A percentile compares a stretch with the other conserved stretches of the same genome.
phyloP scores from a whole-genome alignment of 1,284 basidiomycete species.

The Tausonia pullulans region DNA sequence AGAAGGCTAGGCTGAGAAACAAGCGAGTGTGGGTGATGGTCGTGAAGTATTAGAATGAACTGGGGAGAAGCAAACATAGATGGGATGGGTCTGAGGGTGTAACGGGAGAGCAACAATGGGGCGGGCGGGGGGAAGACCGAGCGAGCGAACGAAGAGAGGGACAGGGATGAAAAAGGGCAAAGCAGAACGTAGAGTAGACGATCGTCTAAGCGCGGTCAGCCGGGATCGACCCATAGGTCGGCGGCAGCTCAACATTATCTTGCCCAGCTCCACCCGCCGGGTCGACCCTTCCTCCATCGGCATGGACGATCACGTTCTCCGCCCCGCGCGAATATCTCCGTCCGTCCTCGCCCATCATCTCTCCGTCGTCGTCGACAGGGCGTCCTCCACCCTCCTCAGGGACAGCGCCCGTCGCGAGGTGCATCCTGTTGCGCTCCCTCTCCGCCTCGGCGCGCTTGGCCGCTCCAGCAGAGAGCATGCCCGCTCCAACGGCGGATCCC shows the following conservation, averaged over 20 bases:
- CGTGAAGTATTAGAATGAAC: too few relatives aligned
- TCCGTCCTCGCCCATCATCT: neutral
- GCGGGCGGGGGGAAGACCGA: neutral
- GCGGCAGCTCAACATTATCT: conserved; percentile 6
- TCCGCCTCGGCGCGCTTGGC: conserved; percentile 15
- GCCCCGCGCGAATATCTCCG: neutral
- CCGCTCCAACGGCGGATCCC: neutral
- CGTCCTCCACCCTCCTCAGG: neutral
- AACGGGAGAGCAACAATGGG: neutral
- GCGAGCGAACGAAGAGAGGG: neutral
- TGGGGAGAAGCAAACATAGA: neutral
- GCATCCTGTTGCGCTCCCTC: conserved; percentile 7
- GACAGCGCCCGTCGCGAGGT: neutral
- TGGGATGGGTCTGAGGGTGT: neutral
- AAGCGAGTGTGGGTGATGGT: too few relatives aligned
- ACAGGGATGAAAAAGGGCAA: neutral
- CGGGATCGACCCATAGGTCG: conserved; percentile 13
- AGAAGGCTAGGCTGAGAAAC: neutral
- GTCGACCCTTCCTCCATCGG: conserved; percentile 10
- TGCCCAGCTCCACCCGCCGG: neutral
- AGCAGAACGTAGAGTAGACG: neutral
- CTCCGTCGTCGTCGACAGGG: neutral
- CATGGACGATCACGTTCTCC: neutral
- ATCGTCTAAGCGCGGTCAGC: neutral
- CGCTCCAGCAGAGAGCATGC: conserved; percentile 10